Conservation (phyloP, 2,329 filamentous ascomycete genomes). For the Aspergillus sp. region DNA sequence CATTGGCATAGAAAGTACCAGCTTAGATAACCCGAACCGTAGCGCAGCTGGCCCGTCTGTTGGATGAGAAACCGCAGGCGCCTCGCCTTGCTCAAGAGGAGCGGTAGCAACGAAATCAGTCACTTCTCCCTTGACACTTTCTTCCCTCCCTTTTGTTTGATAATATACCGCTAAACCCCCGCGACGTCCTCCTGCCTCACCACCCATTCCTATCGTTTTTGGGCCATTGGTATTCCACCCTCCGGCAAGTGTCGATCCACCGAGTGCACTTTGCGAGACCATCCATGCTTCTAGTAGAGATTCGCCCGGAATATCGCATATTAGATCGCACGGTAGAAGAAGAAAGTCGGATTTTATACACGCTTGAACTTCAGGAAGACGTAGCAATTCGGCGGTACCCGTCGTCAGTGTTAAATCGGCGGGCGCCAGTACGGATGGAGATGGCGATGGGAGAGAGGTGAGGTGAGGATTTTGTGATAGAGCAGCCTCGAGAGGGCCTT, state of each 20-base stretch:
- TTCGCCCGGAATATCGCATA: constrained; percentile 84
- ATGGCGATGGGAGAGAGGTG: constrained; percentile 49
- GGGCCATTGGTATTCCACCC: constrained; percentile 40
- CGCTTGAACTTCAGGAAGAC: constrained; percentile 77
- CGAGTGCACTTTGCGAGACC: constrained; percentile 71
- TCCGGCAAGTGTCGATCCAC: constrained; percentile 55
- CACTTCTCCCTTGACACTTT: constrained; percentile 81
- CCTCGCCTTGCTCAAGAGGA: constrained; percentile 57
- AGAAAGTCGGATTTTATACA: constrained; percentile 83
- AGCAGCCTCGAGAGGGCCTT: constrained; percentile 46
- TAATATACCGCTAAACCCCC: constrained; percentile 91
- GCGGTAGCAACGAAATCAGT: constrained; percentile 87
- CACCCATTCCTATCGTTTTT: constrained; percentile 51
- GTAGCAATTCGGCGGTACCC: constrained; percentile 84
- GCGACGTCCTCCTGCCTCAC: constrained; percentile 61
- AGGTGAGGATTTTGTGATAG: constrained; percentile 51
- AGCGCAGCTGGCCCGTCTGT: constrained; percentile 58
- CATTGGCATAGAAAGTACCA: constrained; percentile 84
- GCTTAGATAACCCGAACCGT: constrained; percentile 67
- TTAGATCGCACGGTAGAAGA: constrained; percentile 86
- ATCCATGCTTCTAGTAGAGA: constrained; percentile 89
- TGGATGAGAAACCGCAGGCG: constrained; percentile 56
- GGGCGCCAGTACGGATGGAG: constrained; percentile 73
- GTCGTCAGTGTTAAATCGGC: constrained; percentile 75
- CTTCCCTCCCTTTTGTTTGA: constrained; percentile 71